Conservation (phyloP, 2,329 filamentous ascomycete species). For the Penicillium janthinellum region DNA sequence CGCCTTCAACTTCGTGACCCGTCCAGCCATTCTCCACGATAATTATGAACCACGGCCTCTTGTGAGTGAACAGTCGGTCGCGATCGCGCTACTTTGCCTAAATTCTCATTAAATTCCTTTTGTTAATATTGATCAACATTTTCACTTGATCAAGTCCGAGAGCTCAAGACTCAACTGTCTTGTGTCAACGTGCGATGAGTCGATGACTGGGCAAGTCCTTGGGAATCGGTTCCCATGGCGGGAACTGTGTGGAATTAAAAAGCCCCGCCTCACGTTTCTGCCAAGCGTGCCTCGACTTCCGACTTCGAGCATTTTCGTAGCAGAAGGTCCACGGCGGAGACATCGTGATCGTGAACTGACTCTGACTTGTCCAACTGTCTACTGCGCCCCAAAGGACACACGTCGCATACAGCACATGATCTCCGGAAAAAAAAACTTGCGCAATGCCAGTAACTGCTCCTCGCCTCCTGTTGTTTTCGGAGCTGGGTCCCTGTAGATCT, state of each 20-base stretch:
- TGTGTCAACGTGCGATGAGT: too few relatives aligned
- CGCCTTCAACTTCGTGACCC: conserved; percentile 19
- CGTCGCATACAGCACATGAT: background rate
- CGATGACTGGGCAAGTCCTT: background rate
- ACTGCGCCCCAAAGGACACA: background rate
- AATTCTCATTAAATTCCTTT: background rate
- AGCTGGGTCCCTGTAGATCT: background rate
- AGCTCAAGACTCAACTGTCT: too few relatives aligned
- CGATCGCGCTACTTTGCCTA: background rate
- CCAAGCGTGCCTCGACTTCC: background rate
- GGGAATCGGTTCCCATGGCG: background rate
- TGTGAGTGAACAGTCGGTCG: background rate
- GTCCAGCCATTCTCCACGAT: background rate
- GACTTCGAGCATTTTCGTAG: background rate
- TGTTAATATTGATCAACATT: background rate
- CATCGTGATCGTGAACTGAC: background rate
- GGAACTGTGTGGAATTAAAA: background rate
- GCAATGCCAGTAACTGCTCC: background rate
- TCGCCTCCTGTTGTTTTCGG: background rate
- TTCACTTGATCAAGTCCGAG: background rate
- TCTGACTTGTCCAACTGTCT: background rate
- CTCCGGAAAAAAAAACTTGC: background rate
- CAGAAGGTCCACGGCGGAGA: conserved; percentile 10
- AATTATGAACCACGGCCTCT: background rate
- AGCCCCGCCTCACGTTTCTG: background rate